These are phyloP conservation scores for Fusarium sp. DNA, from an alignment of 2,329 filamentous ascomycete genomes.

Conservation along the genomic window DNA sequence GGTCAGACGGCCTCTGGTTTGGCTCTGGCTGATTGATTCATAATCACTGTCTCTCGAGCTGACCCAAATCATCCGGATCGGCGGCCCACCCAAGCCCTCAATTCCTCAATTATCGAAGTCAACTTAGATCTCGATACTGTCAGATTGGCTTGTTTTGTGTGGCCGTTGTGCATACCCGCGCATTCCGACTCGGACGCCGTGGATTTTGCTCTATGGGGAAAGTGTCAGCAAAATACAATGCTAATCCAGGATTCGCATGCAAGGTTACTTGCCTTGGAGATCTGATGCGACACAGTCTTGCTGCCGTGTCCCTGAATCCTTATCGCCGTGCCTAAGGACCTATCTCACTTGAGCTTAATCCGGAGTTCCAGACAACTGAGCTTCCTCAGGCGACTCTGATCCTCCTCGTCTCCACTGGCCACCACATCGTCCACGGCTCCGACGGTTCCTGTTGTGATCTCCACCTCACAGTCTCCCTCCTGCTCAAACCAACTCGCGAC, in stretches of 20 bases:
- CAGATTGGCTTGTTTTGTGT: slow-evolving; percentile 9
- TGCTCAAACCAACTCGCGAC: slow-evolving; percentile 73
- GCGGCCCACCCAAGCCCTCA: slow-evolving; percentile 1
- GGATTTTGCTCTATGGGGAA: not conserved
- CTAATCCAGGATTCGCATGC: slow-evolving; percentile 1
- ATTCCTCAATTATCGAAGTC: not conserved
- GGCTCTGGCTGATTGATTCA: slow-evolving; percentile 12
- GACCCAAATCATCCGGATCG: slow-evolving; percentile 8
- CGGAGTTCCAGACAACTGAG: slow-evolving; percentile 62
- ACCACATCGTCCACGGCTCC: slow-evolving; percentile 75
- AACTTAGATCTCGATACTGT: slow-evolving; percentile 23
- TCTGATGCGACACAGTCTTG: slow-evolving; percentile 2
- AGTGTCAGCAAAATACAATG: slow-evolving; percentile 18
- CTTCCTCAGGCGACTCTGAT: slow-evolving; percentile 56
- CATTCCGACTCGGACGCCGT: slow-evolving; percentile 30
- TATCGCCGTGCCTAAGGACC: not conserved
- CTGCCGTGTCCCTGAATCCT: slow-evolving; percentile 4
- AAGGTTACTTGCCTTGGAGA: slow-evolving; percentile 18
- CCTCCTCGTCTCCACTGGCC: slow-evolving; percentile 49
- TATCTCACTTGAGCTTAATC: slow-evolving; percentile 56
- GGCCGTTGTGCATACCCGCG: slow-evolving; percentile 12
- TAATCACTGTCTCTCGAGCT: slow-evolving; percentile 13
- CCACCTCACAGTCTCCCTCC: slow-evolving; percentile 66
- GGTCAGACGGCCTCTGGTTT: slow-evolving; percentile 4
- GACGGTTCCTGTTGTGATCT: slow-evolving; percentile 69